Base-by-base conservation (phyloP, 2,329 filamentous ascomycete genomes). In the Fusarium stilboides region DNA sequence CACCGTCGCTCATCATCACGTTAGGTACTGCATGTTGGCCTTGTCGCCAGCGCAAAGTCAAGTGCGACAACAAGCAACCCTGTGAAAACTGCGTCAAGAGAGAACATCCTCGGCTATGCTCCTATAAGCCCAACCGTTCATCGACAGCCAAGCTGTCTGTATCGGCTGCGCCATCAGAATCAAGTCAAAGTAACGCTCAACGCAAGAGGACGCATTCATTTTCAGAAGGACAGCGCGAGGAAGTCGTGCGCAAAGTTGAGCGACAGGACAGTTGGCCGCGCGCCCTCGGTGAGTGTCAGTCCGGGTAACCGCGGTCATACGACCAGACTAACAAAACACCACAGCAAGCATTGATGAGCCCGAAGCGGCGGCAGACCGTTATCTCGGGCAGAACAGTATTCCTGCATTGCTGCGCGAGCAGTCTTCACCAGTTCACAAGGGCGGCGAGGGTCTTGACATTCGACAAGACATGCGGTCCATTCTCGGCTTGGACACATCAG, bases 1-100 rank as follows among this genome's bases (percentile, higher is more conserved):
- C 49, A n/a, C 5, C 13, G 8, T 64, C 50, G 52, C 63, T 70
- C 43, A 72, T 68, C 43, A 46, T 50, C 45, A 42, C 59, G 68
- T 57, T 72, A 89, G 87, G 87, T 60, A 89, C 87, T 42, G 87
- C 87, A 6, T 91, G 89, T 73, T 91, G 88, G 88, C 89, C 89
- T 14, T 91, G 89, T 75, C 84, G 89, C 45, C 89, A 91, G 77
- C 84, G 89, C 68, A 91, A 91, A 78, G 89, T 91, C 40, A 91
- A 91, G 79, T 91, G 89, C 76, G 88, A 91, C 80, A 91, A 90
- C 77, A 88, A 90, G 76, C 85, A 89, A 74, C 89, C 89, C 1
- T 91, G 89, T 77, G 88, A 91, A 74, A 91, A 91, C 75, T 91
- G 89, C 74, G 85, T 89, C 74, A 90, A 90, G 80, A 81, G 89